Evolutionary conservation across 495 filamentous ascomycete genomes (phyloP), one percentile per base, ranked within the genome.

Genomic region (Cudoniella acicularis): DNA sequence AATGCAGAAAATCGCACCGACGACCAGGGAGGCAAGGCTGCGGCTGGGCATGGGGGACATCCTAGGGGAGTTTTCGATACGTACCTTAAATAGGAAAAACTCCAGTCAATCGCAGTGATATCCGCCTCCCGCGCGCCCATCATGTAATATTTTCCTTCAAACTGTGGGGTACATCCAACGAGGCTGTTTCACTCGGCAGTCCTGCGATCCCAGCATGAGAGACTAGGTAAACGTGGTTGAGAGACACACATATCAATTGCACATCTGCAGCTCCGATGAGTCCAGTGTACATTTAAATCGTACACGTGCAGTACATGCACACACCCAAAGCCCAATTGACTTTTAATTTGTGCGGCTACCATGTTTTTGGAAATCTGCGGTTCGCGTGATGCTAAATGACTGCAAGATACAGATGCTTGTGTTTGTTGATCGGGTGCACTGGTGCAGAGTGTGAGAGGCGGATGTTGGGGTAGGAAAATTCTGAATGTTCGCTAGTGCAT

Each of bases 81-180:
- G 27, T 42, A 51, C 18, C 36, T 49, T 54, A 54, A 54, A 47
- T 40, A 21, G 3, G 36, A n/a, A n/a, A 21, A 47, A 4, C 43
- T 8, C 17, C 43, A 4, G 8, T 47, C 13, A 21, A 21, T 21
- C 24, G 30, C 21, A 23, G 47, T 43, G 48, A 2, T 54, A 6
- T 17, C 57, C 43, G 43, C 49, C 57, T 21, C 21, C 25, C 36
- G 3, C 10, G 23, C 22, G 49, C 36, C 49, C 56, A 53, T 59
- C 27, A 59, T 27, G 49, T 59, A 52, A 53, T 41, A 47, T 30
- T 59, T 42, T 11, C 17, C 11, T 50, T 3, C 21, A 51, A 36
- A 25, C 45, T 61, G 58, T 61, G 58, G 58, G 58, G 58, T 61
- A 60, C 25, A 46, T 27, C 20, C 56, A 25, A 17, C 49, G 26